Conservation (phyloP, 2,329 filamentous ascomycete genomes). For the Fusarium aywerte region DNA sequence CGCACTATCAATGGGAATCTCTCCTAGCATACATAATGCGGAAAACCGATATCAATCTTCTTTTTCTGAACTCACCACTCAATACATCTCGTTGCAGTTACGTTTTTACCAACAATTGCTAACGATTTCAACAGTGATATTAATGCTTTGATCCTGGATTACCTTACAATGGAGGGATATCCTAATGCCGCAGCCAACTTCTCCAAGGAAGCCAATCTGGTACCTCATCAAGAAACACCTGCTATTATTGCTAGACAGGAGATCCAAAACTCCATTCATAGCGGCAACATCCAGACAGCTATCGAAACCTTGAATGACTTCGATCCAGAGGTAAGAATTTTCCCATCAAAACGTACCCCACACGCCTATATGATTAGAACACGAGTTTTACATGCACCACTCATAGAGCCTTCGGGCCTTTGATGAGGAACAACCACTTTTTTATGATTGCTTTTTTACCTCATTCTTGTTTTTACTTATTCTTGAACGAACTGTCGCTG, state of each 20-base stretch:
- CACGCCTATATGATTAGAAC: conserved; percentile 83
- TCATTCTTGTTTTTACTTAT: background rate
- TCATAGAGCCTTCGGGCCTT: conserved; percentile 87
- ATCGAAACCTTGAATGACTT: conserved; percentile 90
- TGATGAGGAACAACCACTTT: conserved; percentile 88
- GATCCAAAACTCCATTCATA: conserved; percentile 86
- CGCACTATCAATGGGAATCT: conserved; percentile 99
- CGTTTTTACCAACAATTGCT: conserved; percentile 38
- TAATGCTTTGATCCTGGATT: conserved; percentile 95
- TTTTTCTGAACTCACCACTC: conserved; percentile 64
- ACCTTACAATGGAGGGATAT: conserved; percentile 95
- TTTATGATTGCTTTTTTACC: conserved; percentile 50
- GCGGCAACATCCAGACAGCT: conserved; percentile 84
- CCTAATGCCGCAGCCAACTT: conserved; percentile 93
- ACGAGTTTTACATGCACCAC: conserved; percentile 99
- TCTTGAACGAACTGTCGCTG: conserved; percentile 11
- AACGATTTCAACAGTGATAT: conserved; percentile 76
- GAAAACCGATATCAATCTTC: conserved; percentile 79
- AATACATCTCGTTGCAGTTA: conserved; percentile 2
- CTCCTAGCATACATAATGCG: conserved; percentile 92
- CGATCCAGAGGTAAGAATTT: conserved; percentile 83
- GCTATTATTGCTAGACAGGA: conserved; percentile 82
- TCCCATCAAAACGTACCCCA: conserved; percentile 50
- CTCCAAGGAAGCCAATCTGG: conserved; percentile 90
- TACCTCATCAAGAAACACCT: conserved; percentile 75